These are phyloP conservation scores for Pseudomassariella vexata DNA, from an alignment of 2,329 filamentous ascomycete species.

Conservation along the genomic window DNA sequence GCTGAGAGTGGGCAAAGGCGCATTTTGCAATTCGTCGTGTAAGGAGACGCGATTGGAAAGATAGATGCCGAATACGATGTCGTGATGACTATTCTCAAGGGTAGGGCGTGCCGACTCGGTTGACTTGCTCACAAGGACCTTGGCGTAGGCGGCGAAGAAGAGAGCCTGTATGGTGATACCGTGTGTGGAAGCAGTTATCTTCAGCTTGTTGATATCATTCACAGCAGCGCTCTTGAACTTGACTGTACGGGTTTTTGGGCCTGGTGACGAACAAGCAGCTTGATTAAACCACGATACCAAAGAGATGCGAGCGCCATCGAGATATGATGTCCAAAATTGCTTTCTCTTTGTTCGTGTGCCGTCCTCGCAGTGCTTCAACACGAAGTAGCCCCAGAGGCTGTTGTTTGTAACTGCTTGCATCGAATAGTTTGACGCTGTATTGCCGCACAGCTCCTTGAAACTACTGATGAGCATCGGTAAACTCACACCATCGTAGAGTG, in stretches of 20 bases:
- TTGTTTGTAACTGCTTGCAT: not conserved
- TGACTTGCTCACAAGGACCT: constrained; percentile 27
- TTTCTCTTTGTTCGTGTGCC: constrained; percentile 11
- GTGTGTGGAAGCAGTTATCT: constrained; percentile 17
- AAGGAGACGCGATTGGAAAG: constrained; percentile 67
- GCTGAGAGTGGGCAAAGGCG: constrained; percentile 67
- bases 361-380: constrained; percentile 13
- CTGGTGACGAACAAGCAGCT: too few relatives aligned
- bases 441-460: constrained; percentile 21
- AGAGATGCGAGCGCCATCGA: constrained; percentile 22
- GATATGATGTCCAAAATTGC: constrained; percentile 42
- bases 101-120: constrained; percentile 2
- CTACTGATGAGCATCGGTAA: constrained; percentile 56
- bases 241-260: constrained; percentile 8
- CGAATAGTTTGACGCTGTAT: too few relatives aligned
- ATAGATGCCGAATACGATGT: constrained; percentile 71
- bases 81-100: constrained; percentile 12
- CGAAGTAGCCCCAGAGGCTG: constrained; percentile 18
- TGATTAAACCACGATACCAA: too few relatives aligned
- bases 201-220: constrained; percentile 11
- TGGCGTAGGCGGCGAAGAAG: constrained; percentile 68
- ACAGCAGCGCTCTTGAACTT: constrained; percentile 14
- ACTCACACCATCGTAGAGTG: constrained; percentile 82
- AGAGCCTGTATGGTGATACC: constrained; percentile 68
- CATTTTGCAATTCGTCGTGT: constrained; percentile 39